Base-by-base conservation (phyloP, 805 yeast genomes). In the Monosporozyma servazzii region DNA sequence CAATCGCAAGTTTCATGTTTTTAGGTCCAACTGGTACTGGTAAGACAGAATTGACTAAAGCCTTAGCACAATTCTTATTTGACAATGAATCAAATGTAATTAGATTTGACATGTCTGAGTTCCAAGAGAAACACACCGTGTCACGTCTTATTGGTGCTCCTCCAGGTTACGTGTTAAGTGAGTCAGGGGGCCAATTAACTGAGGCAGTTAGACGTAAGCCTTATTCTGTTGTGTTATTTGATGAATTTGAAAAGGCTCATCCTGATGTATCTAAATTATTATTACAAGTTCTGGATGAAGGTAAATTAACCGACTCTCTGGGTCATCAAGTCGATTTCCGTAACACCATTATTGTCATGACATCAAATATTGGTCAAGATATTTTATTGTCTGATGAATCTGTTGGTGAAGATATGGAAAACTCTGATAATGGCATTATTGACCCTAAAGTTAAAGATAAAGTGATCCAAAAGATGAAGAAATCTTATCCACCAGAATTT, bases 21-120 rank as follows among this genome's bases (percentile, higher is more conserved):
- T 74, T 93, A 57, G 99, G 99, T 21, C 98, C 99, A 50, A 93
- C 99, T 0, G 99, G 99, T 71, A 91, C 98, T 0, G 99, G 99
- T 71, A 91, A 91, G 69, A 93, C 99, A 0, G 98, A 93, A 68
- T 76, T 93, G 49, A 90, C 97, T 7, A 91, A 93, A 67, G 83
- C 95, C 0, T 76, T 91, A 52, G 96, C 98, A 2, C 89, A 88
- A 60, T 93, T 93, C 61, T 70, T 91, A 60, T 93, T 93, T 70
- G 93, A 89, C 63, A 91, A 91, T 66, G 88, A 87, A 62, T 76
- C 81, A 44, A 80, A 96, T 9, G 89, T 91, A 36, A 81, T 90
- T 23, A 76, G 99, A 59, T 91, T 91, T 66, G 99, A 91, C 68
- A 93, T 93, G 99, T 87, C 96, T 20, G 99, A 91, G 67, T 91